These are phyloP conservation scores for Podila minutissima DNA, from an alignment of 192 early-diverging fungal genomes.

Conservation along the genomic window DNA sequence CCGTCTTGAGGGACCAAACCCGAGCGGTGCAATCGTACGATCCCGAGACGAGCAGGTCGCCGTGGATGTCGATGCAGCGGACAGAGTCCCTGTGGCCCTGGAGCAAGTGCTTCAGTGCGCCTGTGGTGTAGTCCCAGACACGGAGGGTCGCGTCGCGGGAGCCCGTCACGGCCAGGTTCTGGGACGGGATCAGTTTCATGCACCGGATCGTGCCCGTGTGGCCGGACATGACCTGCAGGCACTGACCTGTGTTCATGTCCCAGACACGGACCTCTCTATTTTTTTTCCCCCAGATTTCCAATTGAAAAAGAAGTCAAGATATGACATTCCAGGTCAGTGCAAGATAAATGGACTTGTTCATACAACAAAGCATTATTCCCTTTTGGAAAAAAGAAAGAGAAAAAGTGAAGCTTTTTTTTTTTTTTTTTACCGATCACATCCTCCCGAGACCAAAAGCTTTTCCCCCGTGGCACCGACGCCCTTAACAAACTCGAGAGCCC, in stretches of 20 bases:
- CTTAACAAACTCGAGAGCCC: conserved; percentile 92
- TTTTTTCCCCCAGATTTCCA: no score
- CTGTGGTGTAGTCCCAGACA: conserved; percentile 86
- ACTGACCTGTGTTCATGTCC: conserved; percentile 88
- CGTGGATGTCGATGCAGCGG: conserved; percentile 89
- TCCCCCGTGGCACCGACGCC: conserved; percentile 61
- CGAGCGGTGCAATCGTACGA: conserved; percentile 94
- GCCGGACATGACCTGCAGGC: conserved; percentile 92
- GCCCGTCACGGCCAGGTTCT: conserved; percentile 85
- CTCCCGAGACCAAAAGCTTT: conserved; percentile 90
- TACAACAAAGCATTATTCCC: no score
- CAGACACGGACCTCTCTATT: conserved; percentile 88
- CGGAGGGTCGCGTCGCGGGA: conserved; percentile 92
- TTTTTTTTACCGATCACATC: conserved; percentile 86
- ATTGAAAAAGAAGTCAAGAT: conserved; percentile 2
- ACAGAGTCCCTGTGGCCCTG: conserved; percentile 91
- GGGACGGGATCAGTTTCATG: conserved; percentile 69
- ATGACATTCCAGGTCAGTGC: not conserved
- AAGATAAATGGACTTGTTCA: not conserved
- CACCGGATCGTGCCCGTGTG: conserved; percentile 98
- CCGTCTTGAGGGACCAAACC: conserved; percentile 87
- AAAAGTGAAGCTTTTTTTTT: not conserved
- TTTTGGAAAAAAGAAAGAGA: conserved; percentile 4
- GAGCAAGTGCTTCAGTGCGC: conserved; percentile 77
- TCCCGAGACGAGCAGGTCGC: conserved; percentile 88